Percentiles rank a stretch among this genome's conserved stretches.
phyloP scores from a whole-genome alignment of 179 eudicot genomes.

The Patellifolia procumbens region DNA sequence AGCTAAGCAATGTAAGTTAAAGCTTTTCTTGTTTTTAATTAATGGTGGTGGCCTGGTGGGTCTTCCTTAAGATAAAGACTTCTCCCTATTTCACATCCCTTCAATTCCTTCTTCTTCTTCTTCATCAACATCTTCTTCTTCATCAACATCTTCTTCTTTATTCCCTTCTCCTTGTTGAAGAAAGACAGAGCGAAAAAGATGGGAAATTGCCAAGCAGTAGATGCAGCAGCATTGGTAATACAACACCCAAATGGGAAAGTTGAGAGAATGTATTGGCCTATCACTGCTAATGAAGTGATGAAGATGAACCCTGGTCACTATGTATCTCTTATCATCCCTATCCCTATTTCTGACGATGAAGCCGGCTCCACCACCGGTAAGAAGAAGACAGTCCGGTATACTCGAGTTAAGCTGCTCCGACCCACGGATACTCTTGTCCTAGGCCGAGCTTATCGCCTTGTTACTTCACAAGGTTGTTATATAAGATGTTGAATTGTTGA shows the following conservation, averaged over 20 bases:
- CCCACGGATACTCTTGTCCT: slow-evolving; percentile 76
- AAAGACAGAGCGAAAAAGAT: slow-evolving; percentile 35
- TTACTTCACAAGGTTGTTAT: slow-evolving; percentile 77
- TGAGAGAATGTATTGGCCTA: slow-evolving; percentile 83
- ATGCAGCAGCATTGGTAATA: slow-evolving; percentile 91
- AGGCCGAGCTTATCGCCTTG: slow-evolving; percentile 85
- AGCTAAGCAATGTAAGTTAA: slow-evolving; percentile 1
- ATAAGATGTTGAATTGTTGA: not conserved
- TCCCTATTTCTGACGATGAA: slow-evolving; percentile 33
- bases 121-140: not conserved
- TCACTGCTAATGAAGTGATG: slow-evolving; percentile 73
- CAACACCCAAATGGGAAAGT: slow-evolving; percentile 86
- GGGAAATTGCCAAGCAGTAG: slow-evolving; percentile 98
- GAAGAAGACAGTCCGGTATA: slow-evolving; percentile 55
- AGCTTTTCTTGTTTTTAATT: slow-evolving; percentile 8
- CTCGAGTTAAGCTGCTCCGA: slow-evolving; percentile 88
- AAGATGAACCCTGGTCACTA: slow-evolving; percentile 88
- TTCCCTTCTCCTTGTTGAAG: not conserved
- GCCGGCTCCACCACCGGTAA: slow-evolving; percentile 18
- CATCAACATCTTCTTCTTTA: slow-evolving; percentile 10
- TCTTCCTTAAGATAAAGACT: slow-evolving; percentile 40
- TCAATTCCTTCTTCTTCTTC: slow-evolving; percentile 18
- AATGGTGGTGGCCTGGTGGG: slow-evolving; percentile 44
- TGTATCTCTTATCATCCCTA: slow-evolving; percentile 84
- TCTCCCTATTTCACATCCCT: slow-evolving; percentile 25